phyloP scores from a whole-genome alignment of 1,284 basidiomycete species.

The Ceratobasidium sp. region DNA sequence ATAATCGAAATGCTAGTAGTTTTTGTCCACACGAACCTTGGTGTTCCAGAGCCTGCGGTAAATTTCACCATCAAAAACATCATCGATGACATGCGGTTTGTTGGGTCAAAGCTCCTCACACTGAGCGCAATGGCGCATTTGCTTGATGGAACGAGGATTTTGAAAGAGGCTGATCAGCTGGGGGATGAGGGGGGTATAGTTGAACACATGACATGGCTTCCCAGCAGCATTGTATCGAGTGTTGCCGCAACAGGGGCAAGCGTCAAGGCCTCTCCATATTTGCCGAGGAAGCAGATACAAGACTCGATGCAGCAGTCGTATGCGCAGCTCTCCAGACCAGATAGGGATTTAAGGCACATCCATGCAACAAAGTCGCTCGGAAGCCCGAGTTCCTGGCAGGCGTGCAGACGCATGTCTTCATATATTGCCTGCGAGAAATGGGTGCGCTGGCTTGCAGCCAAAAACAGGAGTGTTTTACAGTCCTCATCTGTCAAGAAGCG shows the following conservation, averaged over 20 bases:
- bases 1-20: slow-evolving; percentile 35
- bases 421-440: slow-evolving; percentile 21
- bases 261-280: not conserved
- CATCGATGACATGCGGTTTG: slow-evolving; percentile 45
- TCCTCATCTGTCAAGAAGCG: not conserved
- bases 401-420: slow-evolving; percentile 1
- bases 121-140: slow-evolving; percentile 46
- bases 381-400: slow-evolving; percentile 14
- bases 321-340: slow-evolving; percentile 6
- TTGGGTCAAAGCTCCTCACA: slow-evolving; percentile 4
- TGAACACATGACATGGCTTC: slow-evolving; percentile 48
- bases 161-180: slow-evolving; percentile 52
- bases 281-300: slow-evolving; percentile 28
- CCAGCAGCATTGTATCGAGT: slow-evolving; percentile 48
- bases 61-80: slow-evolving; percentile 51
- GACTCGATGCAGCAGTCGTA: slow-evolving; percentile 37
- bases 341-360: slow-evolving; percentile 20
- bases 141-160: slow-evolving; percentile 46
- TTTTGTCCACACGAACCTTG: slow-evolving; percentile 46
- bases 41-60: slow-evolving; percentile 48
- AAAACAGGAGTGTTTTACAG: not conserved
- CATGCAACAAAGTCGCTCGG: slow-evolving; percentile 38
- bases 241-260: slow-evolving; percentile 45
- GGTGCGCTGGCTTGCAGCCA: slow-evolving; percentile 12
- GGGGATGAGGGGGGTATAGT: slow-evolving; percentile 53